phyloP scores from a whole-genome alignment of 2,329 filamentous ascomycete genomes.

The Colletotrichum lupini region DNA sequence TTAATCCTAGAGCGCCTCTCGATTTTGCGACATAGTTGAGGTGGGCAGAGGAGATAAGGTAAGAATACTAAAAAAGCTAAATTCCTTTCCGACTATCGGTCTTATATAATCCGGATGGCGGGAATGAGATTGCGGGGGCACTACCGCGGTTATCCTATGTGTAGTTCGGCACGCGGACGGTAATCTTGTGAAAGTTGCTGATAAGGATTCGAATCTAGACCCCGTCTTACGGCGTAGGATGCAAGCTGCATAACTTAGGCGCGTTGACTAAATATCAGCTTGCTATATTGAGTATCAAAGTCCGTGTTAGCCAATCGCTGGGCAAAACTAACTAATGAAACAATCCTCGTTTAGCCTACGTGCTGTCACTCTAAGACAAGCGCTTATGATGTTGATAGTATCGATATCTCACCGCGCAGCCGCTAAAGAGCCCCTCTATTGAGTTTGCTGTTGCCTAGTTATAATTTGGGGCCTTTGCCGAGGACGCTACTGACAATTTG shows the following conservation, averaged over 20 bases:
- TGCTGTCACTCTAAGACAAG: constrained; percentile 7
- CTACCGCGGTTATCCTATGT: background rate
- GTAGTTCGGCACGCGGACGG: background rate
- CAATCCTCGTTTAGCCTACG: background rate
- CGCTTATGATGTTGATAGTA: constrained; percentile 11
- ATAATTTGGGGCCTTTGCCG: background rate
- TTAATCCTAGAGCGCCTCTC: background rate
- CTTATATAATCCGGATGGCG: background rate
- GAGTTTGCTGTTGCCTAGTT: background rate
- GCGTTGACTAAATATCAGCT: background rate
- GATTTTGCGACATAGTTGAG: background rate
- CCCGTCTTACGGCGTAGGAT: constrained; percentile 4
- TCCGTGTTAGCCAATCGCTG: constrained; percentile 5
- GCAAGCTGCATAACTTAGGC: constrained; percentile 12
- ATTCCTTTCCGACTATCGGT: background rate
- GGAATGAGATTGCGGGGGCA: background rate
- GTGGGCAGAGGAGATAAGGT: background rate
- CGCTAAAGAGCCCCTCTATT: background rate
- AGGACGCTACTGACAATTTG: background rate
- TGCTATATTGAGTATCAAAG: constrained; percentile 21
- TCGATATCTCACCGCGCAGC: background rate
- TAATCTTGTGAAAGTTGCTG: background rate
- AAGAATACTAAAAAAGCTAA: background rate
- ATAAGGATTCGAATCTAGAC: background rate
- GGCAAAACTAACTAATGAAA: background rate